Conservation (phyloP, 306 rosid genomes). For the Dryas octopetala region DNA sequence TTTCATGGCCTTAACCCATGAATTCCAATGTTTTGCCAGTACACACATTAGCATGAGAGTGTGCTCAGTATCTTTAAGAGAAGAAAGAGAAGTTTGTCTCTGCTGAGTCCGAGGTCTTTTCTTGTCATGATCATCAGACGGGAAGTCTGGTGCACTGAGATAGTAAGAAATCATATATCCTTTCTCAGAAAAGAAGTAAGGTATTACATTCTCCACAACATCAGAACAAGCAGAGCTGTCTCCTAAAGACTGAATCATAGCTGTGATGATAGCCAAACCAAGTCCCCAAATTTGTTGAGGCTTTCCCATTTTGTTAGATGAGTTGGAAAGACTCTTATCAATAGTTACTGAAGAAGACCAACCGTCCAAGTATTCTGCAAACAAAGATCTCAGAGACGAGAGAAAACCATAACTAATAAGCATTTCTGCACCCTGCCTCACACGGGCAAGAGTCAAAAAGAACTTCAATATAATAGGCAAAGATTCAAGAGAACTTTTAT, state of each 20-base stretch:
- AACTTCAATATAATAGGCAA: constrained; percentile 69
- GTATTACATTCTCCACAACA: constrained; percentile 68
- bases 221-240: constrained; percentile 65
- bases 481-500: constrained; percentile 44
- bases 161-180: constrained; percentile 58
- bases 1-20: constrained; percentile 77
- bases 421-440: constrained; percentile 89
- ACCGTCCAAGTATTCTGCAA: constrained; percentile 50
- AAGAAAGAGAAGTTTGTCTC: constrained; percentile 55
- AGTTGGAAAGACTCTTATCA: constrained; percentile 34
- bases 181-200: constrained; percentile 80
- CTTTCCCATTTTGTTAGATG: constrained; percentile 47
- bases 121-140: constrained; percentile 71
- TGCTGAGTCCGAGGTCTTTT: constrained; percentile 72
- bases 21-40: constrained; percentile 74
- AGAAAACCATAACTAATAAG: constrained; percentile 70
- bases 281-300: constrained; percentile 82
- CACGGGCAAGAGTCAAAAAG: constrained; percentile 79
- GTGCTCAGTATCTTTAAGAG: constrained; percentile 79
- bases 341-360: constrained; percentile 33
- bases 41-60: constrained; percentile 83
- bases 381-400: constrained; percentile 65
- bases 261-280: constrained; percentile 82
- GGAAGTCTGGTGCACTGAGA: constrained; percentile 73
- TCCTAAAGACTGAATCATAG: constrained; percentile 84